Base-by-base conservation (phyloP, 441 rosid species). In the Breynia disticha region DNA sequence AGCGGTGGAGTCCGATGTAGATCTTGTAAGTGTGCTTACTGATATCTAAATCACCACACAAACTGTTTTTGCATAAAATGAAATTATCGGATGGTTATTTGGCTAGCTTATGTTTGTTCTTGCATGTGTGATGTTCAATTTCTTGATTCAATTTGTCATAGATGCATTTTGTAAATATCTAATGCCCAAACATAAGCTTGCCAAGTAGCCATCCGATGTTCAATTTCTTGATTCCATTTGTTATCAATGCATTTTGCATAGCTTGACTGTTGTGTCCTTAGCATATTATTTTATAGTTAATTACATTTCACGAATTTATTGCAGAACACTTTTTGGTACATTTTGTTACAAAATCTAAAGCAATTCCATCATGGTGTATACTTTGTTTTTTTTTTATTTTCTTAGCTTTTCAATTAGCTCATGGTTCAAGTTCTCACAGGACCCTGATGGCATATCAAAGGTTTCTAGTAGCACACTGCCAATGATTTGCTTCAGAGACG, bases 401-500 rank as follows among this genome's bases (percentile, higher is more conserved):
- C 21, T 46, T 28, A 28, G 46, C 41, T 24, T 51, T 50, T 24
- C 19, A 19, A 41, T 54, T 53, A 21, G 55, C 50, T 70, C n/a
- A 58, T 59, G 41, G 24, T 55, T 61, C 50, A 22, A 6, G 52
- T 28, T 48, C 65, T 67, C 35, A 49, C 72, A 85, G 98, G 80
- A 65, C 63, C 53, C 65, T 3, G 68, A 65, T 63, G 79, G 76
- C 53, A 50, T 80, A 20, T 70, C 66, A 32, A 76, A 72, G 62
- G 67, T 81, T 48, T 68, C 93, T 18, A 70, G 58, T 58, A 77
- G 82, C 68, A 62, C 63, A 35, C 74, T 81, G 68, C 98, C 95
- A 8, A 72, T 85, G 57, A 72, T 87, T 56, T 90, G 98, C 73
- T 73, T 90, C 59, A 80, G 98, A 82, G 90, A 83, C 59, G 98